These are phyloP conservation scores for Galium porrigens DNA, from an alignment of 305 asterid species.

Conservation along the genomic window DNA sequence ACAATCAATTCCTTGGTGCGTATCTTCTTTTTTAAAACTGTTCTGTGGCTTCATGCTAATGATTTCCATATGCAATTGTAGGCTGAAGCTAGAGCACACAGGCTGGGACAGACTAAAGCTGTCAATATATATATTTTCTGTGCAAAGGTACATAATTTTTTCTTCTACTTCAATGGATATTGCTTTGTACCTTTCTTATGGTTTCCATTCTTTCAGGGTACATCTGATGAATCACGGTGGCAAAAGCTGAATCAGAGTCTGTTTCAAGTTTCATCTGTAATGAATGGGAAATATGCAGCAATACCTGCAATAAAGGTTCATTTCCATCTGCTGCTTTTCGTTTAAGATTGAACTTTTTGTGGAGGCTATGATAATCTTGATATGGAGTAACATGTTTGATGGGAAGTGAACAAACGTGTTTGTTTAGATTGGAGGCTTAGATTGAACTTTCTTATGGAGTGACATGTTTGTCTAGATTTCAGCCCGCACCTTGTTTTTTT, in stretches of 20 bases:
- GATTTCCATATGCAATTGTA: slow-evolving; percentile 24
- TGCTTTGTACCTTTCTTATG: neutral
- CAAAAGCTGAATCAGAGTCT: slow-evolving; percentile 60
- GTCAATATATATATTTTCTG: slow-evolving; percentile 82
- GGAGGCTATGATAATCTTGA: neutral
- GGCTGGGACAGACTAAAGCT: slow-evolving; percentile 73
- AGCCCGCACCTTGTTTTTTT: neutral
- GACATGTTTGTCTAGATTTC: no score
- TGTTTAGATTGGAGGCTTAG: no score
- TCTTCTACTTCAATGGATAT: neutral
- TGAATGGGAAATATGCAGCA: slow-evolving; percentile 67
- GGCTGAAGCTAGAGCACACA: slow-evolving; percentile 97
- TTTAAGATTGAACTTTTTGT: neutral
- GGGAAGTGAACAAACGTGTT: no score
- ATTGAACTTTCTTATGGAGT: no score
- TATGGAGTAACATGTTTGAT: neutral
- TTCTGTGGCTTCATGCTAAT: slow-evolving; percentile 22
- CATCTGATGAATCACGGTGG: slow-evolving; percentile 77
- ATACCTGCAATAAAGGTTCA: slow-evolving; percentile 58
- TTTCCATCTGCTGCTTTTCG: neutral
- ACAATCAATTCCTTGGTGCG: neutral
- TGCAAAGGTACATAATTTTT: slow-evolving; percentile 47
- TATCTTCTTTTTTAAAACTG: neutral
- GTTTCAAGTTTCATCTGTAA: slow-evolving; percentile 60
- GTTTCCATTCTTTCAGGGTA: slow-evolving; percentile 37